phyloP scores from a whole-genome alignment of 2,329 filamentous ascomycete species.

The Pseudogymnoascus sp. region DNA sequence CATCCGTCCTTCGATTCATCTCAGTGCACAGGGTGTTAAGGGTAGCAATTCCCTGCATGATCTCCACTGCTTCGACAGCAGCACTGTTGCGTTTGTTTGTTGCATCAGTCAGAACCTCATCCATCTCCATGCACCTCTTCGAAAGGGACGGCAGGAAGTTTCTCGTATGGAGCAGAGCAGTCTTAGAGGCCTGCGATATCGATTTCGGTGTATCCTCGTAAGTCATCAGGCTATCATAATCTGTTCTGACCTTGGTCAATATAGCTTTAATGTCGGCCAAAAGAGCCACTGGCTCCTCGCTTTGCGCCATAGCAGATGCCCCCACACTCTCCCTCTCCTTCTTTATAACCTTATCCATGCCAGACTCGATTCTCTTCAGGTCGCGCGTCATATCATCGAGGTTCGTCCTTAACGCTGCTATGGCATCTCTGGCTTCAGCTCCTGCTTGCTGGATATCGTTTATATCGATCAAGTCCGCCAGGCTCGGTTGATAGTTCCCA shows the following conservation, averaged over 20 bases:
- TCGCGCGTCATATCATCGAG: constrained; percentile 52
- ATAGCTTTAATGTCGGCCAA: constrained; percentile 80
- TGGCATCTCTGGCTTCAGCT: constrained; percentile 48
- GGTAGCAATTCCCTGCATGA: constrained; percentile 75
- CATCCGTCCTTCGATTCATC: constrained; percentile 63
- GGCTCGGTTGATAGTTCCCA: constrained; percentile 42
- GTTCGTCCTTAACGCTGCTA: constrained; percentile 51
- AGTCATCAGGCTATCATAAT: constrained; percentile 68
- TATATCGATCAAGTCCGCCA: constrained; percentile 69
- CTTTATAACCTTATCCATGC: constrained; percentile 52
- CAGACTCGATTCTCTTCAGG: constrained; percentile 50
- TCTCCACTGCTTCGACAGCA: constrained; percentile 54
- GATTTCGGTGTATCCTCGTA: constrained; percentile 61
- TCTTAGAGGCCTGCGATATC: constrained; percentile 53
- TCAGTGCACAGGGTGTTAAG: constrained; percentile 68
- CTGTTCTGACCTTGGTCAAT: constrained; percentile 75
- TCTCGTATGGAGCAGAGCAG: constrained; percentile 54
- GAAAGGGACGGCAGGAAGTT: constrained; percentile 50
- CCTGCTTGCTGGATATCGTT: constrained; percentile 66
- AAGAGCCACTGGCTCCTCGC: constrained; percentile 57
- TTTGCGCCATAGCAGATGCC: constrained; percentile 47
- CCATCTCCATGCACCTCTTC: constrained; percentile 51
- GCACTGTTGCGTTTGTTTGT: constrained; percentile 60
- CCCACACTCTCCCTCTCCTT: constrained; percentile 52
- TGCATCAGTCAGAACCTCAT: constrained; percentile 48